Conservation (phyloP, 2,329 filamentous ascomycete species). For the Fusarium sp. region DNA sequence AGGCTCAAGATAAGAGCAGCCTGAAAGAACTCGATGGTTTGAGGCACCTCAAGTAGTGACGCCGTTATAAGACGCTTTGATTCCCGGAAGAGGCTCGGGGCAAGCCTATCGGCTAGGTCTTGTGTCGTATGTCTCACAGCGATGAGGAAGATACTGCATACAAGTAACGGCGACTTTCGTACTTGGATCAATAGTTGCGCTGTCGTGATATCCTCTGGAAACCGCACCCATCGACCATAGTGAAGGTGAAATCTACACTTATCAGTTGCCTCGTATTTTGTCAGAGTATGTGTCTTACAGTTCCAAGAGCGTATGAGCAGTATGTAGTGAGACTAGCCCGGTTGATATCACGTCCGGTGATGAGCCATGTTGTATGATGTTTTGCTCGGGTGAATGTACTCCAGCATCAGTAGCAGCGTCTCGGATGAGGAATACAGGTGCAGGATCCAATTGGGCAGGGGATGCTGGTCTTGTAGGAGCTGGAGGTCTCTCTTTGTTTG, state of each 20-base stretch:
- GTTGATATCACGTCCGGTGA: constrained; percentile 36
- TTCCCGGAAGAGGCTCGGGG: constrained; percentile 41
- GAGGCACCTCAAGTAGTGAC: constrained; percentile 27
- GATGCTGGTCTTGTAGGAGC: neutral
- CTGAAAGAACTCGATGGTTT: constrained; percentile 43
- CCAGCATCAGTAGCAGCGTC: constrained; percentile 44
- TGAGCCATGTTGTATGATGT: neutral
- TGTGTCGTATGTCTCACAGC: constrained; percentile 42
- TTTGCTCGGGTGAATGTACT: constrained; percentile 32
- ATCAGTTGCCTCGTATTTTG: neutral
- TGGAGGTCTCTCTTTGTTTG: neutral
- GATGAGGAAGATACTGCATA: constrained; percentile 44
- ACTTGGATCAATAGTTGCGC: constrained; percentile 20
- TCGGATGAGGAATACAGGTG: constrained; percentile 45
- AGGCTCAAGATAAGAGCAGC: constrained; percentile 41
- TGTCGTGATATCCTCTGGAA: constrained; percentile 30
- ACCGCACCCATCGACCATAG: constrained; percentile 45
- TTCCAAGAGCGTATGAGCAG: constrained; percentile 34
- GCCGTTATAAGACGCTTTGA: constrained; percentile 34
- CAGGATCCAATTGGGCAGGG: constrained; percentile 19
- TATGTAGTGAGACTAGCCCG: constrained; percentile 32
- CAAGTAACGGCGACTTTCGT: constrained; percentile 34
- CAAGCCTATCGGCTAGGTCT: constrained; percentile 38
- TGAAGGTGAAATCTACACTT: constrained; percentile 40
- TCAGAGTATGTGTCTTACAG: constrained; percentile 21